Base-by-base conservation (phyloP, 768 basidiomycete genomes). In the Tremella fuciformis region DNA sequence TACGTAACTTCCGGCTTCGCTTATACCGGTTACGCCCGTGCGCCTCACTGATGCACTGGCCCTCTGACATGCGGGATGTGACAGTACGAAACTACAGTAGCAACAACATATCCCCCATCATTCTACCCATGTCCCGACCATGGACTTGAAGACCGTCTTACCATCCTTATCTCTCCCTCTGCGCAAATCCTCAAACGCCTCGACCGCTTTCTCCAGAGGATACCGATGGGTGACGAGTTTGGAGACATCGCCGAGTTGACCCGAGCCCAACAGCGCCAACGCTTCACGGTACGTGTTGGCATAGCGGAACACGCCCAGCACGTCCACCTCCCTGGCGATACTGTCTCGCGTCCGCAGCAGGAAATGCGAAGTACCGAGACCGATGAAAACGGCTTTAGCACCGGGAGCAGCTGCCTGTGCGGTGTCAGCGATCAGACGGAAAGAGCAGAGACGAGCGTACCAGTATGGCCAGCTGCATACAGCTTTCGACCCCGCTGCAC, bases 401-500 rank as follows among this genome's bases (percentile, higher is more conserved):
- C 92, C 93, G n/a, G 88, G 81, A 52, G 82, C 80, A 15, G 92
- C 90, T 67, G 86, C 84, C 90, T 91, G 75, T 11, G 29, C 29
- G 6, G 11, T 34, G 29, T 4, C 4, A 34, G 11, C 29, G 29
- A 34, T 34, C 29, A 34, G 11, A 15, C 50, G 13, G 11, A 57
- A 34, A 37, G 42, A 15, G n/a, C n/a, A n/a, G n/a, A n/a, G n/a
- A n/a, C n/a, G n/a, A 13, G 82, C 90, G 81, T 79, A 92, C 90
- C 79, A 88, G 84, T 60, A 93, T 82, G 50, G 88, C 86, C 84
- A 89, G 86, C 74, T 94, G 91, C 72, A 94, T 90, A 72, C 88
- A 90, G 38, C 85, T 82, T 76, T 94, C 91, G 1, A 90, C 91
- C 61, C 93, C 93, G 13, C 91, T 92, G 78, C 93, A 98, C 77